phyloP scores from a whole-genome alignment of 1,284 basidiomycete species.

The Thelephora terrestris region DNA sequence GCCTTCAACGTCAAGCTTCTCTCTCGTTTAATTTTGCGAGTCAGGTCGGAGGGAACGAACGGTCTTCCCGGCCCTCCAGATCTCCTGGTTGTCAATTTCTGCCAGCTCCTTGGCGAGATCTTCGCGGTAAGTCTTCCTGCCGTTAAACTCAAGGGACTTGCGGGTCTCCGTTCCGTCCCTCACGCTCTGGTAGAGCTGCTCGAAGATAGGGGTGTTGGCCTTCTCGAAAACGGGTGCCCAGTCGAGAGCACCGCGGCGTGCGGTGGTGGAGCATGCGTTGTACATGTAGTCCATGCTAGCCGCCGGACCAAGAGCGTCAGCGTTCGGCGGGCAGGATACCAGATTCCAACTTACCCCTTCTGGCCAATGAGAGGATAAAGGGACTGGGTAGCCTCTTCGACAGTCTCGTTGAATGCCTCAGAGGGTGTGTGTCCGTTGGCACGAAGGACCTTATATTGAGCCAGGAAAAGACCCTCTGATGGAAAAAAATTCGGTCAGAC shows the following conservation, averaged over 20 bases:
- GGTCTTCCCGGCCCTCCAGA: slow-evolving; percentile 88
- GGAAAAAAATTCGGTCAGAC: no score
- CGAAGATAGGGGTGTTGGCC: slow-evolving; percentile 90
- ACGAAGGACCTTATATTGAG: slow-evolving; percentile 98
- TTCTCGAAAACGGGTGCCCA: slow-evolving; percentile 99
- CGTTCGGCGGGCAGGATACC: neutral
- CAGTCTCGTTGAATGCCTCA: slow-evolving; percentile 99
- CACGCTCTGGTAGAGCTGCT: slow-evolving; percentile 91
- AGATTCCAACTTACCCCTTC: slow-evolving; percentile 55
- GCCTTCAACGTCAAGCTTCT: neutral
- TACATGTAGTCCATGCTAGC: slow-evolving; percentile 99
- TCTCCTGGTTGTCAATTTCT: slow-evolving; percentile 95
- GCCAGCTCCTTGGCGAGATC: slow-evolving; percentile 91
- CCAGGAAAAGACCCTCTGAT: slow-evolving; percentile 94
- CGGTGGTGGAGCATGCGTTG: slow-evolving; percentile 97
- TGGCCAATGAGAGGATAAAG: slow-evolving; percentile 95
- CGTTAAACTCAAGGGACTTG: slow-evolving; percentile 95
- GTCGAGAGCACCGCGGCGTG: slow-evolving; percentile 96
- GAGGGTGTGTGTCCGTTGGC: slow-evolving; percentile 97
- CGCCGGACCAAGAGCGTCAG: slow-evolving; percentile 2
- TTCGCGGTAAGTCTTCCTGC: slow-evolving; percentile 85
- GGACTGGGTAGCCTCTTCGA: slow-evolving; percentile 98
- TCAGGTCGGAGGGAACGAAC: slow-evolving; percentile 74
- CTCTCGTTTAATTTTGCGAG: slow-evolving; percentile 34
- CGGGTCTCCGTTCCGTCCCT: slow-evolving; percentile 93